A percentile compares a stretch with the other conserved stretches of the same genome.
Evolutionary conservation across 768 basidiomycete genomes (phyloP).

Genomic region (Clitopilus passeckerianus): DNA sequence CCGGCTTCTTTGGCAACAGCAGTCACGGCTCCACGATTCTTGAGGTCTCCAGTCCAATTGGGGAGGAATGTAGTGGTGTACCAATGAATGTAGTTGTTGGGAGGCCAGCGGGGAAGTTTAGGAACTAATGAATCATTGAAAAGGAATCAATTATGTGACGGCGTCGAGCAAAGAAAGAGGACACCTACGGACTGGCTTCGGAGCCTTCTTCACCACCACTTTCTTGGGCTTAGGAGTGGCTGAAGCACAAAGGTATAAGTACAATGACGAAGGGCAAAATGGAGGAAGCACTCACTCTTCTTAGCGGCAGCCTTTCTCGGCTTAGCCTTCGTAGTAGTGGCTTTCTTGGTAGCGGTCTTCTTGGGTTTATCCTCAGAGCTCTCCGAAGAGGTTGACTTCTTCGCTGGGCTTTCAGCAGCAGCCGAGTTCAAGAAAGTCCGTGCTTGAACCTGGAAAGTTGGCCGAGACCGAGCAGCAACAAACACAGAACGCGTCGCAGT

Average conservation of each 20-base stretch:
- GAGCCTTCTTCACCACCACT: constrained; percentile 2
- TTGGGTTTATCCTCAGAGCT: background rate
- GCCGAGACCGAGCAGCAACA: background rate
- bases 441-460: constrained; percentile 3
- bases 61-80: constrained; percentile 1
- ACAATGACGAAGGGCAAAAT: background rate
- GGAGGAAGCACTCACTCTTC: background rate
- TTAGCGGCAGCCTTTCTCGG: background rate
- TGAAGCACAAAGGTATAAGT: background rate
- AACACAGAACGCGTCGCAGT: background rate
- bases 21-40: background rate
- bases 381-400: background rate
- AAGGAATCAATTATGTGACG: too few species aligned
- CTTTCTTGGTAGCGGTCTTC: background rate
- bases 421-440: constrained; percentile 13
- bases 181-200: constrained; percentile 1
- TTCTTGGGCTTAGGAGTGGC: constrained; percentile 4
- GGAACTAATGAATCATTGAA: background rate
- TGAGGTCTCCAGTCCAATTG: background rate
- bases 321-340: constrained; percentile 5
- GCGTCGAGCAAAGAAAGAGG: too few species aligned
- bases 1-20: background rate
- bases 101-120: background rate
- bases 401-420: background rate
- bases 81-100: background rate